Conservation (phyloP, 306 rosid genomes). For the Albizia julibrissin region DNA sequence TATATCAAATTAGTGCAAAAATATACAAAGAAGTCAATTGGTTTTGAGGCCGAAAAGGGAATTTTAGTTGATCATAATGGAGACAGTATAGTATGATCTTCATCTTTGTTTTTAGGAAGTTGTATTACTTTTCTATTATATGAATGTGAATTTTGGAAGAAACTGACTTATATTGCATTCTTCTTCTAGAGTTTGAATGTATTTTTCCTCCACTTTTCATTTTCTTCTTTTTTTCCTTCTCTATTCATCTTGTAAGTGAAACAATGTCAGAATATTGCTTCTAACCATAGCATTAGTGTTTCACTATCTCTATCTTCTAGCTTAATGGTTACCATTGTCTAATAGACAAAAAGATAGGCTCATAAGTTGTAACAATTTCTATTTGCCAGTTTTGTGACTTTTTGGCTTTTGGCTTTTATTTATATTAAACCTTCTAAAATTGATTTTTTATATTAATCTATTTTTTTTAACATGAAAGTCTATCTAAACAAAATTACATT, state of each 20-base stretch:
- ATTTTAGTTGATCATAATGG: not conserved
- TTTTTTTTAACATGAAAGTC: too few relatives aligned
- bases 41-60: not conserved
- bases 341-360: constrained; percentile 8
- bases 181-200: constrained; percentile 28
- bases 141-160: constrained; percentile 35
- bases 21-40: not conserved
- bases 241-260: constrained; percentile 34
- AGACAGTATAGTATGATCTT: too few relatives aligned
- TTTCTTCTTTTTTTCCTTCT: not conserved
- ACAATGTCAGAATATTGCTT: constrained; percentile 16
- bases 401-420: too few relatives aligned
- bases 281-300: not conserved
- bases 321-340: constrained; percentile 1
- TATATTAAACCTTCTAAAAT: too few relatives aligned
- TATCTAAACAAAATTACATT: too few relatives aligned
- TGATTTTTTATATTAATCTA: too few relatives aligned
- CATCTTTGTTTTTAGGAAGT: constrained; percentile 1
- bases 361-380: constrained; percentile 11
- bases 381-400: constrained; percentile 9
- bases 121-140: not conserved
- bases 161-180: not conserved
- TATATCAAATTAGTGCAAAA: not conserved
- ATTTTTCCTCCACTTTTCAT: not conserved
- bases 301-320: too few relatives aligned